Percentiles rank a stretch among this genome's conserved stretches.
Evolutionary conservation across 352 stramenopile genomes (phyloP).

Genomic region (Phytopythium sindhum): DNA sequence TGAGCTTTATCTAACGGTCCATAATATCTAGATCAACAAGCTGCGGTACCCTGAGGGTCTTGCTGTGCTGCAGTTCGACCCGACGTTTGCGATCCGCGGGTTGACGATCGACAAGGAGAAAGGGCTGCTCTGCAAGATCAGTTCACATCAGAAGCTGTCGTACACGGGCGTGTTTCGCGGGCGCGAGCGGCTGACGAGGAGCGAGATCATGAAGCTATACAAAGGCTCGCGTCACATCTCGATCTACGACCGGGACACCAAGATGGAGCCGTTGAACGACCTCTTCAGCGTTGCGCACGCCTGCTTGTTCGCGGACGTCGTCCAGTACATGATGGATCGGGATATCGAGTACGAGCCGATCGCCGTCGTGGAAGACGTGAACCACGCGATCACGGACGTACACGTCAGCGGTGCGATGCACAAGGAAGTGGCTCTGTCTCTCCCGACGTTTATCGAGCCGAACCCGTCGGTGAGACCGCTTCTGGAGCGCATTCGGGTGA

Average conservation of each 20-base stretch:
- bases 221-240: constrained; percentile 85
- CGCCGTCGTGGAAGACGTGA: constrained; percentile 87
- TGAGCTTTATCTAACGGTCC: neutral
- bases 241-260: constrained; percentile 71
- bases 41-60: constrained; percentile 87
- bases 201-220: constrained; percentile 88
- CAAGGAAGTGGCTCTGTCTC: constrained; percentile 79
- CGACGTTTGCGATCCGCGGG: constrained; percentile 89
- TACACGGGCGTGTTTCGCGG: constrained; percentile 81
- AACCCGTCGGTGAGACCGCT: constrained; percentile 83
- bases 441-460: constrained; percentile 87
- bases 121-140: constrained; percentile 92
- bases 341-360: constrained; percentile 89
- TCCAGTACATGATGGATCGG: constrained; percentile 90
- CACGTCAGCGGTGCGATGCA: constrained; percentile 93
- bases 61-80: constrained; percentile 74
- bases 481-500: constrained; percentile 67
- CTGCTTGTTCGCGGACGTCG: constrained; percentile 91
- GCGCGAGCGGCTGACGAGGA: constrained; percentile 72
- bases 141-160: constrained; percentile 91
- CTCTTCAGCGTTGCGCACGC: constrained; percentile 93
- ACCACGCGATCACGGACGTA: constrained; percentile 83
- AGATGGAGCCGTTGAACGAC: constrained; percentile 93
- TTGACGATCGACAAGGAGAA: constrained; percentile 93
- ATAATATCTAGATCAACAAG: constrained; percentile 42